Evolutionary conservation across 139 green algal genomes (phyloP).

Genomic region (Spirogloea muscicola): DNA sequence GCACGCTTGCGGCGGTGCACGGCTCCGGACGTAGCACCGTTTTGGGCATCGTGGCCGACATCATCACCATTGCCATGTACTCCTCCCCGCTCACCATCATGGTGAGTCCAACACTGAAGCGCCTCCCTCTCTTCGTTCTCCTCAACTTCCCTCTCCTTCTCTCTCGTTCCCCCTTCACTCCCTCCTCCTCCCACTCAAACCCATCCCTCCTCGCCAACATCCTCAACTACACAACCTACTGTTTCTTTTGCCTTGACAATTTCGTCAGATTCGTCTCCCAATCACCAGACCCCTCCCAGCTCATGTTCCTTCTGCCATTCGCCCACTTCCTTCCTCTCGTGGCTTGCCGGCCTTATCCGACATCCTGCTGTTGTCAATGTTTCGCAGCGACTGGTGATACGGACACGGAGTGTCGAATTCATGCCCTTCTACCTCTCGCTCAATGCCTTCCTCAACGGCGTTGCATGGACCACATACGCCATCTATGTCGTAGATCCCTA

Average conservation of each 20-base stretch:
- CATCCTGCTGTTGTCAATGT: too few species aligned
- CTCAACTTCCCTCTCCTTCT: neutral
- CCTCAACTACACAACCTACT: neutral
- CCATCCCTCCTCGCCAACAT: neutral
- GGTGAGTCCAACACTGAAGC: neutral
- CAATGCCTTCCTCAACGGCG: constrained; percentile 10
- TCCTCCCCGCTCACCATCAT: constrained; percentile 17
- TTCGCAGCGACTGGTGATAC: constrained; percentile 10
- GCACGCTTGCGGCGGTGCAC: constrained; percentile 9
- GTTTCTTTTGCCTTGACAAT: neutral
- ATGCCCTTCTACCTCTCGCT: constrained; percentile 31
- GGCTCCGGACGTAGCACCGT: neutral
- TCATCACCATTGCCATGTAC: constrained; percentile 24
- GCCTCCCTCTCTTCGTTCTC: neutral
- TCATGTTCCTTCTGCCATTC: too few species aligned
- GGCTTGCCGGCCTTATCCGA: too few species aligned
- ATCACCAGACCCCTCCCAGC: too few species aligned
- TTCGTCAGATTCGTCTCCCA: neutral
- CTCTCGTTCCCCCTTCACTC: neutral
- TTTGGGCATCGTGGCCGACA: constrained; percentile 1
- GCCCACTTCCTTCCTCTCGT: too few species aligned
- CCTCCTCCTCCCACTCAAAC: neutral
- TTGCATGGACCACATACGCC: neutral
- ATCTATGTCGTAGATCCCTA: neutral
- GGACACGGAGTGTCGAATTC: constrained; percentile 22